Percentiles rank a stretch among this genome's conserved stretches.
Conservation (phyloP, 2,329 filamentous ascomycete species). For the Seiridium unicorne region DNA sequence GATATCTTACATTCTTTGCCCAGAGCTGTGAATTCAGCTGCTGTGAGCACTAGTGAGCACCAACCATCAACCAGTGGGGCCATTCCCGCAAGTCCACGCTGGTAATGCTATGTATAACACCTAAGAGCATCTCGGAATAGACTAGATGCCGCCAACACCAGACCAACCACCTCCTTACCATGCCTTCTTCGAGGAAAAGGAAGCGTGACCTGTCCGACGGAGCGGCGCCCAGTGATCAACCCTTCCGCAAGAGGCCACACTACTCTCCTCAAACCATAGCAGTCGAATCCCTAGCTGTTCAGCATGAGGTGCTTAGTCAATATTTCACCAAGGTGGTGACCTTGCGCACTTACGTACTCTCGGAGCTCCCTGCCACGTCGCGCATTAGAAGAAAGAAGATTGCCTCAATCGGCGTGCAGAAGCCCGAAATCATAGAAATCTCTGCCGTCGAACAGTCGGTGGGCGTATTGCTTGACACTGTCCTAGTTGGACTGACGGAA, state of each 20-base stretch:
- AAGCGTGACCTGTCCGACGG: background rate
- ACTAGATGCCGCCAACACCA: background rate
- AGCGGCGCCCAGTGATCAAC: background rate
- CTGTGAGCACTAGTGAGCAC: no score
- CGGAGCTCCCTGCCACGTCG: constrained; percentile 64
- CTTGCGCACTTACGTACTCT: constrained; percentile 69
- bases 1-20: no score
- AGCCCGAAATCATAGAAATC: constrained; percentile 12
- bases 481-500: constrained; percentile 58
- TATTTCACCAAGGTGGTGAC: constrained; percentile 67
- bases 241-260: background rate
- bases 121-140: background rate
- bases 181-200: constrained; percentile 3
- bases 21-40: no score
- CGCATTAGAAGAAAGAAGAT: constrained; percentile 60
- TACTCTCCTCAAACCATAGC: background rate
- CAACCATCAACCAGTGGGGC: no score
- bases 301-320: constrained; percentile 64
- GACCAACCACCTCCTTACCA: background rate
- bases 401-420: constrained; percentile 35
- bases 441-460: constrained; percentile 42
- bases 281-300: constrained; percentile 18
- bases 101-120: background rate
- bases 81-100: no score
- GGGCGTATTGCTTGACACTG: constrained; percentile 63